phyloP scores from a whole-genome alignment of 352 stramenopile species.

The Phytophthora litchii region DNA sequence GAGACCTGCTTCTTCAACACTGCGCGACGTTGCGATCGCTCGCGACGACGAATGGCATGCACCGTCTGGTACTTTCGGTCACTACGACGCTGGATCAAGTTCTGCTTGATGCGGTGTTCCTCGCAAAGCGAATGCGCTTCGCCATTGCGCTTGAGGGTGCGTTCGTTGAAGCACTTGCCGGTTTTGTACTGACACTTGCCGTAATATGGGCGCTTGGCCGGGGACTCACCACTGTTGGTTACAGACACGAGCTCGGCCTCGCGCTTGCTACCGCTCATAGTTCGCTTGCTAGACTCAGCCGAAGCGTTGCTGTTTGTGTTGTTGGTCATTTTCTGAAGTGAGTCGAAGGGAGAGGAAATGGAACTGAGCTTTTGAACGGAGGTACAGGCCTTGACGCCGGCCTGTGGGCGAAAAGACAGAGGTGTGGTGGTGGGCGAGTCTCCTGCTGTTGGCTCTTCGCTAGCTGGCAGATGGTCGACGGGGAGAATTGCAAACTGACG shows the following conservation, averaged over 20 bases:
- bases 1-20: slow-evolving; percentile 85
- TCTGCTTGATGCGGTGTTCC: slow-evolving; percentile 86
- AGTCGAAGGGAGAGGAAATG: slow-evolving; percentile 22
- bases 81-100: slow-evolving; percentile 83
- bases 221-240: slow-evolving; percentile 10
- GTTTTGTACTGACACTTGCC: slow-evolving; percentile 91
- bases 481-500: slow-evolving; percentile 69
- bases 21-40: slow-evolving; percentile 77
- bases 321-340: slow-evolving; percentile 41
- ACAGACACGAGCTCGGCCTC: slow-evolving; percentile 6
- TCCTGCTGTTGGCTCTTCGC: slow-evolving; percentile 40
- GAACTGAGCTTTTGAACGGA: slow-evolving; percentile 25
- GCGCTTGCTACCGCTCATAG: slow-evolving; percentile 21
- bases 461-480: slow-evolving; percentile 28
- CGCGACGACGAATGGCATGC: slow-evolving; percentile 75
- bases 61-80: slow-evolving; percentile 90
- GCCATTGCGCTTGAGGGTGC: slow-evolving; percentile 84
- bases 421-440: slow-evolving; percentile 18
- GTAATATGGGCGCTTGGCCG: slow-evolving; percentile 47
- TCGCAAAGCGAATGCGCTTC: slow-evolving; percentile 84
- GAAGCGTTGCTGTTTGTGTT: slow-evolving; percentile 20
- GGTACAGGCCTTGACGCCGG: slow-evolving; percentile 9
- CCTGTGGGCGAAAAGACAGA: slow-evolving; percentile 6
- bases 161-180: slow-evolving; percentile 89
- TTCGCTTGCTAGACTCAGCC: slow-evolving; percentile 5